Evolutionary conservation across 495 filamentous ascomycete genomes (phyloP).

Genomic region (Glonium stellatum): DNA sequence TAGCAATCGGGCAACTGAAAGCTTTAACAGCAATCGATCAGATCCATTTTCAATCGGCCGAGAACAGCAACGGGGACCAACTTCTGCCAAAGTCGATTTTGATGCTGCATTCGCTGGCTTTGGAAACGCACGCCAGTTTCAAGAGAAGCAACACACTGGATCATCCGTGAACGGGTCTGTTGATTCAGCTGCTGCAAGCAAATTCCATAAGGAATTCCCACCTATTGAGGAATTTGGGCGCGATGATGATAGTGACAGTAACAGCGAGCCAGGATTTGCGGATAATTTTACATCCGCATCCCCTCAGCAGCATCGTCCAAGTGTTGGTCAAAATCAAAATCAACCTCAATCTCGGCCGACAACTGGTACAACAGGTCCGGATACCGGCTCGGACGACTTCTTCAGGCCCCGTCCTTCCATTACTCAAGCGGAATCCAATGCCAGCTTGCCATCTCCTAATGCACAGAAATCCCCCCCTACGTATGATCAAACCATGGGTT

Average conservation of each 20-base stretch:
- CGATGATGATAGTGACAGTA: slow-evolving; percentile 70
- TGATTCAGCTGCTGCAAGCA: slow-evolving; percentile 21
- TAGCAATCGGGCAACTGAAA: slow-evolving; percentile 29
- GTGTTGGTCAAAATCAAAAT: slow-evolving; percentile 19
- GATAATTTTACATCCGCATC: slow-evolving; percentile 80
- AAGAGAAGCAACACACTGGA: slow-evolving; percentile 22
- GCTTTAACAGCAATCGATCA: slow-evolving; percentile 14
- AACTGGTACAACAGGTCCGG: slow-evolving; percentile 11
- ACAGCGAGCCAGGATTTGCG: slow-evolving; percentile 79
- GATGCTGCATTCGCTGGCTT: slow-evolving; percentile 67
- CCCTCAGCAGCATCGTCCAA: slow-evolving; percentile 44
- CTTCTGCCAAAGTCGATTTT: slow-evolving; percentile 63
- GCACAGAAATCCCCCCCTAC: slow-evolving; percentile 60
- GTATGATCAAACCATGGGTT: slow-evolving; percentile 48
- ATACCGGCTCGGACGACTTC: not conserved
- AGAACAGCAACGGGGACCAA: slow-evolving; percentile 48
- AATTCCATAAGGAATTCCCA: slow-evolving; percentile 75
- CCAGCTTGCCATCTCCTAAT: slow-evolving; percentile 44
- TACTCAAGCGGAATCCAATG: slow-evolving; percentile 25
- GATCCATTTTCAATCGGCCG: slow-evolving; percentile 50
- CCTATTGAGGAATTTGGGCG: slow-evolving; percentile 76
- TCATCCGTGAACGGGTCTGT: slow-evolving; percentile 17
- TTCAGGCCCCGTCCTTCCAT: slow-evolving; percentile 9
- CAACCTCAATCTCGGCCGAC: slow-evolving; percentile 23
- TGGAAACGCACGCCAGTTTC: slow-evolving; percentile 38